phyloP scores from a whole-genome alignment of 768 basidiomycete species.

The Termitomyces heimii region DNA sequence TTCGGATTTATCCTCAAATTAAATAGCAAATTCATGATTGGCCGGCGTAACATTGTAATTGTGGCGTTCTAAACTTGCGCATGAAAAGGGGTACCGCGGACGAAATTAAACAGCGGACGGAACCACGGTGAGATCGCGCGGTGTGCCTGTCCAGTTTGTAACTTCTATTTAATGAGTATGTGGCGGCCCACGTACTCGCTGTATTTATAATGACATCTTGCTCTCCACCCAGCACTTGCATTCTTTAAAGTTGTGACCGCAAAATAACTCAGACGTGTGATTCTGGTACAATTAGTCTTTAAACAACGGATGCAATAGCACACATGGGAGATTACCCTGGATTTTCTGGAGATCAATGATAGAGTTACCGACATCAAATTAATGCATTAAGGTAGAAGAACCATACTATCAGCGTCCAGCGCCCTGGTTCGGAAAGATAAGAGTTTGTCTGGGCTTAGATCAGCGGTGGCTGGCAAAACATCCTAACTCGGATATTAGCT shows the following conservation, averaged over 20 bases:
- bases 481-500: neutral
- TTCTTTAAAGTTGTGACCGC: neutral
- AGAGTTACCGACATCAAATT: neutral
- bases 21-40: neutral
- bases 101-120: constrained; percentile 1
- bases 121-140: constrained; percentile 3
- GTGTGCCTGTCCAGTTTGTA: neutral
- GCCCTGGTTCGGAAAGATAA: too few relatives aligned
- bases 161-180: neutral
- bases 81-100: neutral
- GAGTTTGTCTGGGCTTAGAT: constrained; percentile 1
- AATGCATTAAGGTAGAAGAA: neutral
- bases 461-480: neutral
- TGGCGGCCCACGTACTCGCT: too few relatives aligned
- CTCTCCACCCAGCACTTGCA: too few relatives aligned
- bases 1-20: too few relatives aligned
- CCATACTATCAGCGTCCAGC: too few relatives aligned
- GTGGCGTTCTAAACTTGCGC: neutral
- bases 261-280: neutral
- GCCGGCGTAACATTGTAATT: neutral
- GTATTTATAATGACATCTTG: too few relatives aligned
- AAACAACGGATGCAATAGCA: neutral
- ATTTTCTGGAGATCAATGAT: constrained; percentile 7
- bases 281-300: neutral
- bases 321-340: neutral